Percentiles rank a stretch among this genome's conserved stretches.
Conservation (phyloP, 148 eudicot genomes). For the Gaultheria prostrata region DNA sequence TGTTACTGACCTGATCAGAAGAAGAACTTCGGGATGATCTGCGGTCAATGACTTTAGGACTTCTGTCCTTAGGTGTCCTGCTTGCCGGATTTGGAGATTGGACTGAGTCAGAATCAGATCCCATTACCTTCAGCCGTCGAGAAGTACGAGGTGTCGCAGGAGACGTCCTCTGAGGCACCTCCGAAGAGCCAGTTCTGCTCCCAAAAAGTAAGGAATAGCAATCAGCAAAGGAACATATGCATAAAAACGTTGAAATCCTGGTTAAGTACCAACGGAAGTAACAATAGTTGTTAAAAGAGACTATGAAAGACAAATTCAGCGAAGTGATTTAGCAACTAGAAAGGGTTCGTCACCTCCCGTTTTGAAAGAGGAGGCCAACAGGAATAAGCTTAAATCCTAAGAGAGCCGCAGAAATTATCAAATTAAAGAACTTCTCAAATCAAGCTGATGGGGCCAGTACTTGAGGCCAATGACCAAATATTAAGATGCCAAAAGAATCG, state of each 20-base stretch:
- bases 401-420: not conserved
- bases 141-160: slow-evolving; percentile 47
- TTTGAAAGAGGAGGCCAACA: too few species aligned
- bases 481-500: not conserved
- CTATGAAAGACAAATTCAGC: too few species aligned
- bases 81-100: slow-evolving; percentile 52
- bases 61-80: slow-evolving; percentile 58
- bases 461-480: slow-evolving; percentile 3
- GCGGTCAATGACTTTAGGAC: slow-evolving; percentile 65
- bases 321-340: too few species aligned
- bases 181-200: slow-evolving; percentile 50
- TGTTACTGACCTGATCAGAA: slow-evolving; percentile 47
- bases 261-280: not conserved
- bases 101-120: slow-evolving; percentile 46
- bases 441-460: not conserved
- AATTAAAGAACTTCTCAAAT: not conserved
- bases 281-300: not conserved
- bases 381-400: not conserved
- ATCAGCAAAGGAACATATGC: slow-evolving; percentile 7
- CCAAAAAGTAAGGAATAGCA: slow-evolving; percentile 9
- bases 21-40: slow-evolving; percentile 59
- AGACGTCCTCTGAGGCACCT: slow-evolving; percentile 55
- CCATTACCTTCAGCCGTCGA: slow-evolving; percentile 48
- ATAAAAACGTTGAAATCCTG: not conserved
- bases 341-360: too few species aligned